Conservation (phyloP, 257 asterid species). For the Solanum etuberosum region DNA sequence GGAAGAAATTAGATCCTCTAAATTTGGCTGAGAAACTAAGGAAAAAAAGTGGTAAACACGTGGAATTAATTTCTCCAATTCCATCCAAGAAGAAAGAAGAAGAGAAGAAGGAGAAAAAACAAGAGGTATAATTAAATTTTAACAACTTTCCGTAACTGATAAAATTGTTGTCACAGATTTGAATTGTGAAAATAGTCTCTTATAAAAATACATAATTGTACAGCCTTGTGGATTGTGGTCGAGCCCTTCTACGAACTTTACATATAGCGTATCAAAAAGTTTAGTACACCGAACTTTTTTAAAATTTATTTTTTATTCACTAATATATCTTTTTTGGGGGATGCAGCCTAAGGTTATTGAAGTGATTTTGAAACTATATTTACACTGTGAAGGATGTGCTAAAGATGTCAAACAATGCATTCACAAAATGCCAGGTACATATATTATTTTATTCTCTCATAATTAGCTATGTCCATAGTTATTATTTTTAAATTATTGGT, state of each 20-base stretch:
- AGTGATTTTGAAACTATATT: slow-evolving; percentile 34
- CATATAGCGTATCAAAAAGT: not conserved
- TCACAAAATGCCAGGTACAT: slow-evolving; percentile 53
- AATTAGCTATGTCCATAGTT: not conserved
- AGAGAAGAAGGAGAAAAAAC: slow-evolving; percentile 19
- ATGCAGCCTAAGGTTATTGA: slow-evolving; percentile 34
- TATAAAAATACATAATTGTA: not conserved
- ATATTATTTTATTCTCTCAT: not conserved
- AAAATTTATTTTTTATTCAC: not conserved
- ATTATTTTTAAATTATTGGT: not conserved
- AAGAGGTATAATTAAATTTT: slow-evolving; percentile 10
- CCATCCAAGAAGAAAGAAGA: slow-evolving; percentile 13
- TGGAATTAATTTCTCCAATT: slow-evolving; percentile 43
- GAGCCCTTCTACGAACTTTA: not conserved
- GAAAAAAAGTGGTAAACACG: slow-evolving; percentile 53
- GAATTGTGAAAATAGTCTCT: not conserved
- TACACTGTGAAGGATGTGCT: slow-evolving; percentile 66
- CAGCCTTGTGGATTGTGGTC: not conserved
- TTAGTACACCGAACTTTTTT: not conserved
- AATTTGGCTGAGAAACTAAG: slow-evolving; percentile 45
- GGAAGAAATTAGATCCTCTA: slow-evolving; percentile 42
- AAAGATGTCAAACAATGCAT: slow-evolving; percentile 47
- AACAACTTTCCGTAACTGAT: not conserved
- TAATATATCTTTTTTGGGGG: not conserved
- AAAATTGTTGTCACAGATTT: not conserved